These are phyloP conservation scores for Coemansia sp. DNA, from an alignment of 192 early-diverging fungal species.

Conservation along the genomic window DNA sequence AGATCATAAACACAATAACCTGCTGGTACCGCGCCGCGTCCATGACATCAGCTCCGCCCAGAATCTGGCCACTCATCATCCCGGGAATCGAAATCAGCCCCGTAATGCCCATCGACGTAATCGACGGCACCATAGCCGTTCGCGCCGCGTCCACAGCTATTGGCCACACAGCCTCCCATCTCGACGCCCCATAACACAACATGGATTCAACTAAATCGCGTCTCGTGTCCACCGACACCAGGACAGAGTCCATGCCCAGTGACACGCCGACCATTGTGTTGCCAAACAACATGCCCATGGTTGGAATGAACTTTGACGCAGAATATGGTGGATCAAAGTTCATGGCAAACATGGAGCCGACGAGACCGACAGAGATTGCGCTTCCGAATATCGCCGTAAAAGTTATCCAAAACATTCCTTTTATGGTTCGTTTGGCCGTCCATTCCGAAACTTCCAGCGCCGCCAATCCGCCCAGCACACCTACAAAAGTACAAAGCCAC, in stretches of 20 bases:
- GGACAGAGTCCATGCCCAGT: conserved; percentile 61
- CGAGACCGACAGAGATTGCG: conserved; percentile 20
- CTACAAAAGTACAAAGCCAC: conserved; percentile 18
- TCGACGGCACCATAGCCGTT: conserved; percentile 74
- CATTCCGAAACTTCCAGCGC: conserved; percentile 47
- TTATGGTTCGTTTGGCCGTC: conserved; percentile 66
- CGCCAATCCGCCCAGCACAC: conserved; percentile 43
- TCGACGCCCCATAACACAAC: conserved; percentile 75
- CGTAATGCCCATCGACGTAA: conserved; percentile 76
- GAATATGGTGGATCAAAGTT: conserved; percentile 64
- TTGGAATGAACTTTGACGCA: conserved; percentile 78
- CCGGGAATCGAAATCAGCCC: conserved; percentile 87
- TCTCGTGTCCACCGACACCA: conserved; percentile 58
- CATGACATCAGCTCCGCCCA: conserved; percentile 76
- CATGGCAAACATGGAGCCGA: conserved; percentile 62
- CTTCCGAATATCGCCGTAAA: conserved; percentile 52
- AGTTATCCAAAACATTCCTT: conserved; percentile 69
- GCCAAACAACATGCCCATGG: conserved; percentile 82
- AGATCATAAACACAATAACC: conserved; percentile 87
- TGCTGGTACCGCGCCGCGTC: conserved; percentile 81
- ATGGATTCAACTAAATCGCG: conserved; percentile 56
- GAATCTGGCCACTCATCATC: conserved; percentile 87
- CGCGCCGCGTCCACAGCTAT: conserved; percentile 71
- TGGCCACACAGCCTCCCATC: conserved; percentile 82
- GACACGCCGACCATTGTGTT: conserved; percentile 75